These are phyloP conservation scores for Kwoniella heveanensis DNA, from an alignment of 768 basidiomycete genomes.

Conservation along the genomic window DNA sequence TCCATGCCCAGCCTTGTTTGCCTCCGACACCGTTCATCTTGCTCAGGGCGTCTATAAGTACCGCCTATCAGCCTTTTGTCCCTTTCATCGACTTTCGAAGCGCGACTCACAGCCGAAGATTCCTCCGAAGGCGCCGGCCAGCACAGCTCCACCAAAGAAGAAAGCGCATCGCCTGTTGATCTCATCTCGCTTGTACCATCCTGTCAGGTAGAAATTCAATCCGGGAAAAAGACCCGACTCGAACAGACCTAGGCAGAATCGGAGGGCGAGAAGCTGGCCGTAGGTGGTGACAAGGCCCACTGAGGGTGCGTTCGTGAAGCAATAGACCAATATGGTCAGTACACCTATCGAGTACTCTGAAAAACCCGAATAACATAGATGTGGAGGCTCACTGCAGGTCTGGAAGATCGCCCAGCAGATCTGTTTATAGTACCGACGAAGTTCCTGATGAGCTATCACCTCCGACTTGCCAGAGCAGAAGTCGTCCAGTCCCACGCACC, in stretches of 20 bases:
- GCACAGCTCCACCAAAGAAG: constrained; percentile 54
- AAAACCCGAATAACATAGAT: background rate
- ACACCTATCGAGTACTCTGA: too few relatives aligned
- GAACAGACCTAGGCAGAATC: constrained; percentile 51
- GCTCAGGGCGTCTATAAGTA: constrained; percentile 33
- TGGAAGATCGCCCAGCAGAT: constrained; percentile 53
- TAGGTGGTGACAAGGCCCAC: constrained; percentile 54
- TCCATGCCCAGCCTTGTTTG: constrained; percentile 54
- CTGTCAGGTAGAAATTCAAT: constrained; percentile 53
- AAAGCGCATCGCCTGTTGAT: constrained; percentile 46
- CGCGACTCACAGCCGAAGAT: constrained; percentile 52
- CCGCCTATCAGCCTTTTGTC: too few relatives aligned
- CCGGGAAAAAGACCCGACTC: constrained; percentile 48
- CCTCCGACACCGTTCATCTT: constrained; percentile 55
- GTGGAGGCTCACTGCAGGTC: constrained; percentile 37
- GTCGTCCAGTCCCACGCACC: constrained; percentile 25
- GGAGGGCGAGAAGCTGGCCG: constrained; percentile 48
- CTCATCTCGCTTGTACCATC: constrained; percentile 54
- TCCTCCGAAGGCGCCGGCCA: constrained; percentile 55
- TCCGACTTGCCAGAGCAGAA: too few relatives aligned
- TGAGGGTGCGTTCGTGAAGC: too few relatives aligned
- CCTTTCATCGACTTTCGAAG: background rate
- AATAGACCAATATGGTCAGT: too few relatives aligned
- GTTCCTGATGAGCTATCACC: too few relatives aligned
- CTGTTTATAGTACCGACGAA: too few relatives aligned